These are phyloP conservation scores for Blastobotrys petasosporus DNA, from an alignment of 1,139 yeast genomes.

Conservation along the genomic window DNA sequence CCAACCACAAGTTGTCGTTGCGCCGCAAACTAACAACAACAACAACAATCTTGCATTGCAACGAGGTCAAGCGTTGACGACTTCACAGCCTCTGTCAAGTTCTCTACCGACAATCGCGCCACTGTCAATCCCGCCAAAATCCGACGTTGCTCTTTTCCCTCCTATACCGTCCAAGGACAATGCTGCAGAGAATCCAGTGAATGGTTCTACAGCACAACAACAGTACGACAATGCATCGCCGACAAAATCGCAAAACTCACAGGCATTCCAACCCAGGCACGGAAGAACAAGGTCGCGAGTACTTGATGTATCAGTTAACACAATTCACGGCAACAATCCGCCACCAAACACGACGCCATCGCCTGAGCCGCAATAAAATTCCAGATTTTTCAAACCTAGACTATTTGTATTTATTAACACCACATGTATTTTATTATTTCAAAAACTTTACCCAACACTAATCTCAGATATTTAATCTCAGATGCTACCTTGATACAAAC, in stretches of 20 bases:
- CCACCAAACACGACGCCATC: too few species aligned
- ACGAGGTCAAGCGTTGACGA: too few species aligned
- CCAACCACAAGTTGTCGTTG: background rate
- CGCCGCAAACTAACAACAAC: slow-evolving; percentile 9
- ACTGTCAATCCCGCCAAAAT: slow-evolving; percentile 3
- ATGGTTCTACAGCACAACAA: too few species aligned
- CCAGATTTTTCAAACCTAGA: too few species aligned
- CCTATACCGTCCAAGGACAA: slow-evolving; percentile 2
- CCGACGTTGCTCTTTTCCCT: slow-evolving; percentile 9
- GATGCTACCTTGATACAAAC: too few species aligned
- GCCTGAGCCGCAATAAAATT: too few species aligned
- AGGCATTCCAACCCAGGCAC: too few species aligned
- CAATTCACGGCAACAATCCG: background rate
- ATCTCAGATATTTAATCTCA: too few species aligned
- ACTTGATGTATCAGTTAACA: slow-evolving; percentile 20
- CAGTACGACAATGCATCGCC: too few species aligned
- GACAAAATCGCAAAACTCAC: too few species aligned
- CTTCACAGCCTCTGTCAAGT: slow-evolving; percentile 7
- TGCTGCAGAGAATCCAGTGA: too few species aligned
- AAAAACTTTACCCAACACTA: background rate
- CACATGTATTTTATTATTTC: background rate
- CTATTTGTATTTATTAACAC: background rate
- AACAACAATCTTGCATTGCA: slow-evolving; percentile 5
- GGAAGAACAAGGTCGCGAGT: slow-evolving; percentile 17
- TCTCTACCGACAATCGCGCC: background rate